Percentiles rank a stretch among this genome's conserved stretches.
Evolutionary conservation across 306 rosid genomes (phyloP).

Genomic region (Canavalia gladiata): DNA sequence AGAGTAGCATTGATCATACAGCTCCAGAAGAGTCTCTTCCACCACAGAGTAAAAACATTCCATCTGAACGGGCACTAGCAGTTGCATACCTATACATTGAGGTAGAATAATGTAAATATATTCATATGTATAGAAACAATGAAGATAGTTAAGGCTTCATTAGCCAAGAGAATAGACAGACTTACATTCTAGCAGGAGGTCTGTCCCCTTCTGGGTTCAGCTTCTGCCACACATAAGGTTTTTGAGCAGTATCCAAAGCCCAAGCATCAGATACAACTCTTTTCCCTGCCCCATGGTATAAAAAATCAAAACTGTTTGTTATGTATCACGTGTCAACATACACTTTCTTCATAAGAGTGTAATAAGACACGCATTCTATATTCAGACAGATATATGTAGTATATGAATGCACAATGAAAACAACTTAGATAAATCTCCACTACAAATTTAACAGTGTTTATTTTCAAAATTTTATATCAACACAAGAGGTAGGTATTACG

Average conservation of each 20-base stretch:
- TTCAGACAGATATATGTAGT: slow-evolving; percentile 43
- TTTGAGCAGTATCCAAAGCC: slow-evolving; percentile 97
- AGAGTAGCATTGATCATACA: slow-evolving; percentile 61
- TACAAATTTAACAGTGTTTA: neutral
- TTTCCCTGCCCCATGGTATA: slow-evolving; percentile 70
- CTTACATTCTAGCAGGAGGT: slow-evolving; percentile 99
- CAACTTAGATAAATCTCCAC: slow-evolving; percentile 30
- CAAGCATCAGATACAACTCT: slow-evolving; percentile 94
- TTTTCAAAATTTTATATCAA: slow-evolving; percentile 8
- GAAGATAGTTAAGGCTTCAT: slow-evolving; percentile 26
- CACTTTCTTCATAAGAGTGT: slow-evolving; percentile 33
- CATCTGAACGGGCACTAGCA: slow-evolving; percentile 99
- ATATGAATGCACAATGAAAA: slow-evolving; percentile 33
- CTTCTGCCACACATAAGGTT: slow-evolving; percentile 95
- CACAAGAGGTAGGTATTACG: slow-evolving; percentile 4
- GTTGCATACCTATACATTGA: slow-evolving; percentile 92
- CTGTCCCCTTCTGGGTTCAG: slow-evolving; percentile 96
- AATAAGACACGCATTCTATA: slow-evolving; percentile 11
- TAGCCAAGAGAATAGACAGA: slow-evolving; percentile 43
- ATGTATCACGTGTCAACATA: slow-evolving; percentile 39
- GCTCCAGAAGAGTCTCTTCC: slow-evolving; percentile 96
- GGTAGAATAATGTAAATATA: slow-evolving; percentile 40
- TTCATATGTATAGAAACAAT: slow-evolving; percentile 5
- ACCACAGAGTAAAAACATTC: slow-evolving; percentile 99
- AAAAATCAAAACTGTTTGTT: slow-evolving; percentile 34